phyloP scores from a whole-genome alignment of 495 filamentous ascomycete genomes.

The Neurospora africana region DNA sequence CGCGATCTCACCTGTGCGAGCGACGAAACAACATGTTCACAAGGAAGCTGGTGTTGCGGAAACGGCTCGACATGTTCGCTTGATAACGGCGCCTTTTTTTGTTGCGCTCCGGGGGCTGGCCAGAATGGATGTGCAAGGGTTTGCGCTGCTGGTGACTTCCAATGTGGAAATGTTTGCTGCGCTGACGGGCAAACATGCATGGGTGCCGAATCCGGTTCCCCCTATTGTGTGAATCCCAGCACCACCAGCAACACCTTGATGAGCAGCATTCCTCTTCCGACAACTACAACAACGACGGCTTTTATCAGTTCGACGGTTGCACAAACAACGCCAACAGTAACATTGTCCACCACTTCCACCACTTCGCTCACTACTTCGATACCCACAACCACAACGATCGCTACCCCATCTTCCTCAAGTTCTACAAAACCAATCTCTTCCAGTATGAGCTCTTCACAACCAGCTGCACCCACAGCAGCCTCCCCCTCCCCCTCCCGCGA shows the following conservation, averaged over 20 bases:
- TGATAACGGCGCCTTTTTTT: slow-evolving; percentile 11
- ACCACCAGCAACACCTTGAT: not conserved
- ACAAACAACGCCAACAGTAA: not conserved
- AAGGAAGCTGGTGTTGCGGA: slow-evolving; percentile 17
- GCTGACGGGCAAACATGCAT: slow-evolving; percentile 11
- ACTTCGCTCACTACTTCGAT: not conserved
- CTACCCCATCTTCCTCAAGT: not conserved
- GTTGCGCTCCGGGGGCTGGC: slow-evolving; percentile 8
- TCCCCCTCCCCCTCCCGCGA: not conserved
- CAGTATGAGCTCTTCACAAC: not conserved
- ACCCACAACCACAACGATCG: not conserved
- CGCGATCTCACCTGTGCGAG: slow-evolving; percentile 1
- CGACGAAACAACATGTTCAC: slow-evolving; percentile 10
- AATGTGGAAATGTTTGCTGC: slow-evolving; percentile 17
- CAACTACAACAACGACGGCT: not conserved
- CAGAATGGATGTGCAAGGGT: slow-evolving; percentile 7
- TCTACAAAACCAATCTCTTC: not conserved
- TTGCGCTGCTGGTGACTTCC: slow-evolving; percentile 15
- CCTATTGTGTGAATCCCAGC: slow-evolving; percentile 6
- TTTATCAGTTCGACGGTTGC: not conserved
- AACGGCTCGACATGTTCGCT: slow-evolving; percentile 8
- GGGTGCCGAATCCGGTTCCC: slow-evolving; percentile 3
- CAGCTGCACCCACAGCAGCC: not conserved
- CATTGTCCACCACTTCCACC: not conserved
- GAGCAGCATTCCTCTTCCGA: not conserved